Percentiles rank a stretch among this genome's conserved stretches.
phyloP scores from a whole-genome alignment of 2,329 filamentous ascomycete species.

The Xylariaceae sp. region DNA sequence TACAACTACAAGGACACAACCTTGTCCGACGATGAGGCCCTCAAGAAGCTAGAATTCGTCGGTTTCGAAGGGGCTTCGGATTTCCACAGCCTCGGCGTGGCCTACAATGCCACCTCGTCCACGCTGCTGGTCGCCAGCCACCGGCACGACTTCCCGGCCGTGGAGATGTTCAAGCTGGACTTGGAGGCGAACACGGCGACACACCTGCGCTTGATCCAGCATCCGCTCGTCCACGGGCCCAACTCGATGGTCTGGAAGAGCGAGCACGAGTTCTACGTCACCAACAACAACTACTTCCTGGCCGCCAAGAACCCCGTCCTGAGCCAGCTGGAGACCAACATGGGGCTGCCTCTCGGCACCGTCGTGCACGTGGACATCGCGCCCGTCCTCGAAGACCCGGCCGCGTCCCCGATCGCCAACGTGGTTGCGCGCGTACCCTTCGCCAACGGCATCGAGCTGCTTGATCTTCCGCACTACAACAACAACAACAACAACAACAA shows the following conservation, averaged over 20 bases:
- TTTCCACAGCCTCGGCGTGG: conserved; percentile 38
- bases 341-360: conserved; percentile 29
- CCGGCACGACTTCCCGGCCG: conserved; percentile 29
- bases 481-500: no score
- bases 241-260: conserved; percentile 35
- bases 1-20: conserved; percentile 32
- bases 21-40: conserved; percentile 17
- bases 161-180: conserved; percentile 38
- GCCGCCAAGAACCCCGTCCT: conserved; percentile 23
- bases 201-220: conserved; percentile 33
- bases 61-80: conserved; percentile 25
- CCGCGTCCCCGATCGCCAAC: conserved; percentile 14
- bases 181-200: conserved; percentile 29
- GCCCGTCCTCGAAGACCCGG: conserved; percentile 13
- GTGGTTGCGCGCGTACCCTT: conserved; percentile 34
- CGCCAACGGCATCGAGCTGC: conserved; percentile 37
- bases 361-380: conserved; percentile 34
- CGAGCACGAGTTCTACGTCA: conserved; percentile 35
- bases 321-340: conserved; percentile 31
- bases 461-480: no score
- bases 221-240: conserved; percentile 35
- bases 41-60: conserved; percentile 23
- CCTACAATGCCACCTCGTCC: conserved; percentile 31
- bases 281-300: conserved; percentile 36
- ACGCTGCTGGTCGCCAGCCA: conserved; percentile 37